These are phyloP conservation scores for Narthecium ossifragum DNA, from an alignment of 106 monocot species.

Conservation along the genomic window DNA sequence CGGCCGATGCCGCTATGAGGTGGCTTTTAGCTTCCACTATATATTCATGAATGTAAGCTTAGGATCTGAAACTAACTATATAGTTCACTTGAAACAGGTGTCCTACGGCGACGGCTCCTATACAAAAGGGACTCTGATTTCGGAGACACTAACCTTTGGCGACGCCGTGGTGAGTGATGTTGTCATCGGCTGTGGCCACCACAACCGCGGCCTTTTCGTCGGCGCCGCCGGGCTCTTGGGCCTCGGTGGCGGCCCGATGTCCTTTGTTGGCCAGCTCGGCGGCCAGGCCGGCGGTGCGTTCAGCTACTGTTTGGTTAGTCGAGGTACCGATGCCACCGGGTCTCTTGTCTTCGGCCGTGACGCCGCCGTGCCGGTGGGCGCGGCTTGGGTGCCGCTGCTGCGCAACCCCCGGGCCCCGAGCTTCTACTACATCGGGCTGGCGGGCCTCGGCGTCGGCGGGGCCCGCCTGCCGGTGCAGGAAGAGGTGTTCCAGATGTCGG, in stretches of 20 bases:
- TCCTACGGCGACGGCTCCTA: conserved; percentile 81
- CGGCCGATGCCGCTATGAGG: conserved; percentile 50
- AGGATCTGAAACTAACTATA: too few species aligned
- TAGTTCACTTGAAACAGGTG: too few species aligned
- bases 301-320: conserved; percentile 66
- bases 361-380: conserved; percentile 51
- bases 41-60: too few species aligned
- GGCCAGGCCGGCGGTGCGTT: conserved; percentile 63
- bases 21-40: conserved; percentile 70
- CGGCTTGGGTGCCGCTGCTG: conserved; percentile 72
- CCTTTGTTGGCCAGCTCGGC: conserved; percentile 69
- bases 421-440: conserved; percentile 76
- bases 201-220: conserved; percentile 60
- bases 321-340: conserved; percentile 27
- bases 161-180: conserved; percentile 31
- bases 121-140: conserved; percentile 55
- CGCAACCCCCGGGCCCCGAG: conserved; percentile 52
- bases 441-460: conserved; percentile 59
- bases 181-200: conserved; percentile 85
- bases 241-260: conserved; percentile 69
- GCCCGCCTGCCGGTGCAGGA: conserved; percentile 25
- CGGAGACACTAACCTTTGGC: conserved; percentile 68
- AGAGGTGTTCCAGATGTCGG: conserved; percentile 30
- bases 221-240: conserved; percentile 69
- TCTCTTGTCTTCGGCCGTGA: conserved; percentile 54